Base-by-base conservation (phyloP, 192 early-diverging fungal genomes). In the Linnemannia exigua region DNA sequence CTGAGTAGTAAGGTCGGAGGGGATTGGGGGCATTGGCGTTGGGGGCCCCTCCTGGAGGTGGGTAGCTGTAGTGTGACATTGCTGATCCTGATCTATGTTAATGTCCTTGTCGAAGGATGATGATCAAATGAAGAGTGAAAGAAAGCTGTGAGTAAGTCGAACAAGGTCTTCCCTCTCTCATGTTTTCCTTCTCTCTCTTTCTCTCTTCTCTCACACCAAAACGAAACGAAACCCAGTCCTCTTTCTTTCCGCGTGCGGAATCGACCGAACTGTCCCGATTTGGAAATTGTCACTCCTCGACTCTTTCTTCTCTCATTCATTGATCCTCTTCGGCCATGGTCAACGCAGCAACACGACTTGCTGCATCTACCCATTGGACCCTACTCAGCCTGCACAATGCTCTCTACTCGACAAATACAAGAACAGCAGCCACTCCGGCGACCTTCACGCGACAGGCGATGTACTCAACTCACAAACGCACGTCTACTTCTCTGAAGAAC, bases 51-150 rank as follows among this genome's bases (percentile, higher is more conserved):
- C 74, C 68, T 25, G 84, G 84, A 14, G 84, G 78, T 17, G 84
- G 84, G 73, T 79, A 84, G 72, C 50, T 79, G 77, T 84, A 84
- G 77, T 52, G 82, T 25, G 82, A 75, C 82, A 84, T 67, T 76
- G 38, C 41, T 50, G 41, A 15, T 67, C 28, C 31, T 61, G 37
- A 22, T 50, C 25, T 31, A 19, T 7, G 22, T 46, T 75, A 28
- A 38, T 44, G 22, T 75, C 6, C 25, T 63, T 50, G 51, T 6
- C 17, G 33, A 47, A 61, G 38, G 44, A 52, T 46, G 54, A 75
- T 51, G 54, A 75, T 38, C 31, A 28, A 38, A 44, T 12, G 51
- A 52, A 28, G 41, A 15, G 14, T 41, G 5, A 58, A 61, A 22
- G 52, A 75, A 63, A 51, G 6, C 37, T 52, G 3, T 7, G 52